These are phyloP conservation scores for Gymnopilus dilepis DNA, from an alignment of 768 basidiomycete genomes.

Conservation along the genomic window DNA sequence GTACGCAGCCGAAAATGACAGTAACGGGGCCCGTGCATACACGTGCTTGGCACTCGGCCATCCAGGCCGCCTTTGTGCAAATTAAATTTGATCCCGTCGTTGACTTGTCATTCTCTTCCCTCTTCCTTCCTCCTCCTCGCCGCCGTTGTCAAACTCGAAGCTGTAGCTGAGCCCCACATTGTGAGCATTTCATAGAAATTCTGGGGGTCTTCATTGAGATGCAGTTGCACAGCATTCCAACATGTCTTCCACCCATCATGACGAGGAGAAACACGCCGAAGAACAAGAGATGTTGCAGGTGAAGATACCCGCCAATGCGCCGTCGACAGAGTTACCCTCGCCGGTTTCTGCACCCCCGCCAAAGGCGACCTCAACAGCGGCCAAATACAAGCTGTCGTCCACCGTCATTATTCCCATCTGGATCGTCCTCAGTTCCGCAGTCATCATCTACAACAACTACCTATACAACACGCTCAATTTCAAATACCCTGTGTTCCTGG, in stretches of 20 bases:
- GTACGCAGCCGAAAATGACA: slow-evolving; percentile 17
- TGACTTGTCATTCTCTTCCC: slow-evolving; percentile 10
- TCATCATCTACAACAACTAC: slow-evolving; percentile 97
- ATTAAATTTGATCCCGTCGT: slow-evolving; percentile 20
- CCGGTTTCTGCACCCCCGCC: slow-evolving; percentile 48
- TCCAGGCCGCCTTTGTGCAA: slow-evolving; percentile 13
- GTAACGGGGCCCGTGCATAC: slow-evolving; percentile 21
- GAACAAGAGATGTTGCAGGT: slow-evolving; percentile 30
- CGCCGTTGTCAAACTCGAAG: slow-evolving; percentile 9
- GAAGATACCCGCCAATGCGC: slow-evolving; percentile 24
- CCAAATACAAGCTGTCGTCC: slow-evolving; percentile 64
- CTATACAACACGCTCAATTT: slow-evolving; percentile 84
- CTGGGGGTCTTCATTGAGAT: not conserved
- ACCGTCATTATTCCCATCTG: slow-evolving; percentile 86
- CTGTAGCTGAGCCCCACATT: slow-evolving; percentile 18
- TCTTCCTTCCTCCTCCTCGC: slow-evolving; percentile 1
- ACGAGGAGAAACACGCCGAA: slow-evolving; percentile 34
- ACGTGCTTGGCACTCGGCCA: slow-evolving; percentile 23
- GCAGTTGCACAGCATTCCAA: slow-evolving; percentile 8
- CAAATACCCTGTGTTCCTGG: slow-evolving; percentile 90
- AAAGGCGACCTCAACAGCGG: slow-evolving; percentile 40
- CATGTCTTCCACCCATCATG: slow-evolving; percentile 27
- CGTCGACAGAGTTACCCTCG: slow-evolving; percentile 50
- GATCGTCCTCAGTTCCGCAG: slow-evolving; percentile 87
- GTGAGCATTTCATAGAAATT: slow-evolving; percentile 6